phyloP scores from a whole-genome alignment of 768 basidiomycete species.

The Calocybe cyanea region DNA sequence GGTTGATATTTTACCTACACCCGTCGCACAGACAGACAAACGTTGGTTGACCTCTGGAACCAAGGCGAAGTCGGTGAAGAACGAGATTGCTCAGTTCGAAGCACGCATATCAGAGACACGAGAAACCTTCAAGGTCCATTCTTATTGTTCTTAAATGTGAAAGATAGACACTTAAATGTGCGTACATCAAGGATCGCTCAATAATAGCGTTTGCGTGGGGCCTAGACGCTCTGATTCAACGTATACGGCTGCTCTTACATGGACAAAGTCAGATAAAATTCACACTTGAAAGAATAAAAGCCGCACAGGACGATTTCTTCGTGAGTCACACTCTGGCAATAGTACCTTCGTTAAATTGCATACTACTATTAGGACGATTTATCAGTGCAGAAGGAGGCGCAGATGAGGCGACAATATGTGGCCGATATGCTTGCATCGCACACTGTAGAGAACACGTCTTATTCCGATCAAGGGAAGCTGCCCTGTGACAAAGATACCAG shows the following conservation, averaged over 20 bases:
- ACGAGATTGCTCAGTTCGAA: constrained; percentile 2
- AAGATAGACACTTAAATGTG: neutral
- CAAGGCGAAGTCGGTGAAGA: neutral
- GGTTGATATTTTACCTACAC: neutral
- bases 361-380: neutral
- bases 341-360: neutral
- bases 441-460: constrained; percentile 10
- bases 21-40: neutral
- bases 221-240: constrained; percentile 3
- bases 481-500: constrained; percentile 16
- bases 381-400: neutral
- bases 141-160: neutral
- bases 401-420: neutral
- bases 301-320: neutral
- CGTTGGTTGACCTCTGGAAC: neutral
- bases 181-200: neutral
- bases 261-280: neutral
- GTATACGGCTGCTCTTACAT: neutral
- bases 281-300: neutral
- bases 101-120: constrained; percentile 3
- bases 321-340: neutral
- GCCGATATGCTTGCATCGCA: neutral
- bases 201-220: constrained; percentile 4
- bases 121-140: constrained; percentile 3
- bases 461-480: constrained; percentile 14